Percentiles rank a stretch among this genome's conserved stretches.
Conservation (phyloP, 164 flowering plant genomes). For the Cinnamomum chago region DNA sequence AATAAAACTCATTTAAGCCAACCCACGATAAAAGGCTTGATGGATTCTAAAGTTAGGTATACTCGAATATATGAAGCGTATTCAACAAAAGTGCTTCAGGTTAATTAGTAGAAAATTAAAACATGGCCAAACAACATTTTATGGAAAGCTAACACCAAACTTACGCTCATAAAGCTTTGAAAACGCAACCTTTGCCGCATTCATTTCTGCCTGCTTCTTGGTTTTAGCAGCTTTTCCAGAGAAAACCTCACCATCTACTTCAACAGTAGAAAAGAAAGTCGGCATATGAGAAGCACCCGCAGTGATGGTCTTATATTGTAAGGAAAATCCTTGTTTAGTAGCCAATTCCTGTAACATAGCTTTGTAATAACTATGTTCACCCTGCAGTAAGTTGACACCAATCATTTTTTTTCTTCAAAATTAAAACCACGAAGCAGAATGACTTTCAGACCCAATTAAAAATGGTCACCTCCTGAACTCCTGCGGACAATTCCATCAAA, state of each 20-base stretch:
- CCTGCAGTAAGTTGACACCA: constrained; percentile 29
- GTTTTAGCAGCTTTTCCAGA: constrained; percentile 39
- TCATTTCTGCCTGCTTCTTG: constrained; percentile 56
- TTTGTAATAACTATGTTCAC: constrained; percentile 38
- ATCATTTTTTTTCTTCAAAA: not conserved
- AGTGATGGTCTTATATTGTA: constrained; percentile 43
- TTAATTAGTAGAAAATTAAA: no score
- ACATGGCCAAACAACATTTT: not conserved
- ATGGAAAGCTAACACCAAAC: constrained; percentile 7
- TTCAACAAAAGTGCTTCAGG: no score
- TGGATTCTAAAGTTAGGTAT: no score
- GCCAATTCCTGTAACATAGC: constrained; percentile 53
- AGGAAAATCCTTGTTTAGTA: constrained; percentile 39
- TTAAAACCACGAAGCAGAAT: not conserved
- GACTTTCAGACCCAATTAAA: not conserved
- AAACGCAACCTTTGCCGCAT: constrained; percentile 59
- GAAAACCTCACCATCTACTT: constrained; percentile 37
- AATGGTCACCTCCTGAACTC: constrained; percentile 41
- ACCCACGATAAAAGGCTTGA: no score
- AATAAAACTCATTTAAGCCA: no score
- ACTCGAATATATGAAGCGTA: no score
- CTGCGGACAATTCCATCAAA: constrained; percentile 36
- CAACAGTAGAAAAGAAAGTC: constrained; percentile 37
- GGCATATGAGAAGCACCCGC: constrained; percentile 39
- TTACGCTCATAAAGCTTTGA: constrained; percentile 35